Percentiles rank a stretch among this genome's conserved stretches.
Conservation (phyloP, 2,329 filamentous ascomycete species). For the Penicillium sp. region DNA sequence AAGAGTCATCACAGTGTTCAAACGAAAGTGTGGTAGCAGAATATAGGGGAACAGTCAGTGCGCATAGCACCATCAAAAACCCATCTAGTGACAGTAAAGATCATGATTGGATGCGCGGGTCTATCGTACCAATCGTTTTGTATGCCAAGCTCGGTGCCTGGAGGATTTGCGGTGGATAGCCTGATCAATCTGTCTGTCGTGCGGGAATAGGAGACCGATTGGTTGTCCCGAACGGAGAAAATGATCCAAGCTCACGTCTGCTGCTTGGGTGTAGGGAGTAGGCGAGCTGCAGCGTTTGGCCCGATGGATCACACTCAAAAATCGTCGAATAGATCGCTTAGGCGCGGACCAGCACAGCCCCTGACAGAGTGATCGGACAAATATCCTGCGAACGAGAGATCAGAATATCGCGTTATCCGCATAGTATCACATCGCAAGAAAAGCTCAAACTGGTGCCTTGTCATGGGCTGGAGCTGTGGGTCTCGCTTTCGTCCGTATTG, state of each 20-base stretch:
- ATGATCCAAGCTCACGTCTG: not conserved
- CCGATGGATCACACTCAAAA: not conserved
- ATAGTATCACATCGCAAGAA: not conserved
- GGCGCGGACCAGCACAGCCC: not conserved
- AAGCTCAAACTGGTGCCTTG: not conserved
- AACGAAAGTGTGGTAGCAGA: not conserved
- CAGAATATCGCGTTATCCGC: not conserved
- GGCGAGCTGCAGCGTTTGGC: not conserved
- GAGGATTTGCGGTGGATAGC: not conserved
- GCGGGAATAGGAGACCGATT: not conserved
- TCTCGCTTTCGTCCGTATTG: not conserved
- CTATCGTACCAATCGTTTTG: not conserved
- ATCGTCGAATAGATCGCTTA: not conserved
- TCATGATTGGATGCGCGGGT: not conserved
- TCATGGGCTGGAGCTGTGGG: not conserved
- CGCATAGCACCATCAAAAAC: not conserved
- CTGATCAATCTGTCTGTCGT: not conserved
- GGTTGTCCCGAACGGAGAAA: not conserved
- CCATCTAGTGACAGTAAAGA: not conserved
- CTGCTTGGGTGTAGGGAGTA: not conserved
- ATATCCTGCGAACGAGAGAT: not conserved
- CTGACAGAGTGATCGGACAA: not conserved
- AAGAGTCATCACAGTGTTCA: not conserved
- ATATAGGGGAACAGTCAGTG: not conserved
- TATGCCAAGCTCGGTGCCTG: slow-evolving; percentile 17